Evolutionary conservation across 306 rosid genomes (phyloP).

Genomic region (Astragalus membranaceus): DNA sequence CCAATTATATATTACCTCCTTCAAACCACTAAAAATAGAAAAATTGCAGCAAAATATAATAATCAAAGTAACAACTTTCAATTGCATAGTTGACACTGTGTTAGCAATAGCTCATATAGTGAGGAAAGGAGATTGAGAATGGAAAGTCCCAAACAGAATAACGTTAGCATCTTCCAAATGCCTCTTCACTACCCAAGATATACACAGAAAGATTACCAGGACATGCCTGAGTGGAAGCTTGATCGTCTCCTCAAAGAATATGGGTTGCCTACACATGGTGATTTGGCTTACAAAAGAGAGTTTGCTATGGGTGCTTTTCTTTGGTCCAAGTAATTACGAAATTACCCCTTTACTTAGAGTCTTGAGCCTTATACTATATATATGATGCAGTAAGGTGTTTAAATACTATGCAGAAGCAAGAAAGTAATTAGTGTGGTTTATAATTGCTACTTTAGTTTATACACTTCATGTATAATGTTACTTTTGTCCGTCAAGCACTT

Average conservation of each 20-base stretch:
- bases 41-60: neutral
- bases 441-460: neutral
- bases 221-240: slow-evolving; percentile 82
- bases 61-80: neutral
- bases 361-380: neutral
- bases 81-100: neutral
- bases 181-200: slow-evolving; percentile 79
- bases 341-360: neutral
- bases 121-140: slow-evolving; percentile 9
- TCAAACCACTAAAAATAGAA: neutral
- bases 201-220: slow-evolving; percentile 53
- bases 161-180: slow-evolving; percentile 52
- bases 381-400: neutral
- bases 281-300: slow-evolving; percentile 60
- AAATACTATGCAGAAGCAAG: neutral
- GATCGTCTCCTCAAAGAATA: slow-evolving; percentile 62
- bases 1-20: neutral
- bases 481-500: too few relatives aligned
- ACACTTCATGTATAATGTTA: neutral
- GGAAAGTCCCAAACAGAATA: slow-evolving; percentile 32
- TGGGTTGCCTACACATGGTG: slow-evolving; percentile 54
- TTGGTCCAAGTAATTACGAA: slow-evolving; percentile 36
- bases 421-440: neutral
- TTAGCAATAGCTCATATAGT: neutral
- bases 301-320: slow-evolving; percentile 82